Base-by-base conservation (phyloP, 176 grass and related monocot genomes). In the Elymus sibiricus region DNA sequence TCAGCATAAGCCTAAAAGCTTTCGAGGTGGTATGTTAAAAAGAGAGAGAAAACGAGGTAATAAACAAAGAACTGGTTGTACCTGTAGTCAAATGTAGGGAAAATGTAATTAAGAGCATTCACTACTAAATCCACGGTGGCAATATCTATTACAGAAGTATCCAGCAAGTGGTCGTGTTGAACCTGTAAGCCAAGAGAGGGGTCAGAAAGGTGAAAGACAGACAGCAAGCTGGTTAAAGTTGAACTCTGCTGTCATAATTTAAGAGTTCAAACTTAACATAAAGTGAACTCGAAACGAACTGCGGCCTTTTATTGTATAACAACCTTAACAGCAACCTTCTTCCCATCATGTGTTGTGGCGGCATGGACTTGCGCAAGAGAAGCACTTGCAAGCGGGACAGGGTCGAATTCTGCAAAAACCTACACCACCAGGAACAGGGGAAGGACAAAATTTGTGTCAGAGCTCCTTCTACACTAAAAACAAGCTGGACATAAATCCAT, bases 321-420 rank as follows among this genome's bases (percentile, higher is more conserved):
- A 83, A 98, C 93, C 96, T 98, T 98, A 51, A 98, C 90, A 76
- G 96, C 96, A 44, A 98, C 96, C 81, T 95, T 95, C 46, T 84
- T 82, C 7, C 96, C 96, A 87, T 94, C 93, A 79, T 91, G 96
- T 3, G 96, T 98, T 82, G 47, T 93, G 76, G 95, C 95, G 71
- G 86, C 91, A 89, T 98, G 95, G 86, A 98, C 95, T 98, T 98
- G 95, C 19, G 95, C 95, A 79, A 98, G 93, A 59, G 95, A 98
- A 86, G 95, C 95, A 79, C 95, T 98, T 85, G 95, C 91, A 42
- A 98, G 25, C n/a, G 95, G 95, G 12, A 94, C 90, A 53, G 89
- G 93, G 82, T 98, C 88, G 84, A 98, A 98, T 90, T 98, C 95
- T 42, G 90, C 91, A 89, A 98, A 98, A 76, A 95, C 5, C 93